Evolutionary conservation across 1,139 yeast genomes (phyloP).

Genomic region (Nakaseomyces uthaithaninus): DNA sequence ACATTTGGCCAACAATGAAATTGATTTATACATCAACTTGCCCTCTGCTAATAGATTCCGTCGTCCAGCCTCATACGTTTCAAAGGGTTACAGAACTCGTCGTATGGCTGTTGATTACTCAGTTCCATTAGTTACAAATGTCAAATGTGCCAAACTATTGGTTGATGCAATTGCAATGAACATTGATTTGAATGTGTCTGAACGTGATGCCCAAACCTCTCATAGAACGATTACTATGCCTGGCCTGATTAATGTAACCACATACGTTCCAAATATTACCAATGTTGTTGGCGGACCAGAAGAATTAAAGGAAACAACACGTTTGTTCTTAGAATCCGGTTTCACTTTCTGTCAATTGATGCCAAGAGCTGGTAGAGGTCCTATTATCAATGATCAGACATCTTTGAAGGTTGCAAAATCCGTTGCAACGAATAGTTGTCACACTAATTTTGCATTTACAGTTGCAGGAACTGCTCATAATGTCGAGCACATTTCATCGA

Average conservation of each 20-base stretch:
- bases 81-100: slow-evolving; percentile 96
- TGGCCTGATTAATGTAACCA: slow-evolving; percentile 75
- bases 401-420: slow-evolving; percentile 59
- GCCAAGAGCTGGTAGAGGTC: slow-evolving; percentile 62
- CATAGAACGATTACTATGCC: slow-evolving; percentile 78
- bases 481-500: slow-evolving; percentile 51
- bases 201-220: slow-evolving; percentile 84
- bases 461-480: slow-evolving; percentile 77
- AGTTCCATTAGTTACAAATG: slow-evolving; percentile 94
- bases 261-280: slow-evolving; percentile 66
- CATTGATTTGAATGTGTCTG: slow-evolving; percentile 57
- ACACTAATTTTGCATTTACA: slow-evolving; percentile 74
- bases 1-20: slow-evolving; percentile 93
- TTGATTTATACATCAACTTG: slow-evolving; percentile 90
- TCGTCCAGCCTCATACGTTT: slow-evolving; percentile 96
- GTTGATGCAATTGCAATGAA: slow-evolving; percentile 83
- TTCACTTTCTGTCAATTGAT: slow-evolving; percentile 78
- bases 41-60: slow-evolving; percentile 97
- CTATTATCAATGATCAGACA: slow-evolving; percentile 55
- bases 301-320: slow-evolving; percentile 59
- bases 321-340: slow-evolving; percentile 72
- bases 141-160: slow-evolving; percentile 91
- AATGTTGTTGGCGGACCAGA: slow-evolving; percentile 38
- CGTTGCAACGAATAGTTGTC: slow-evolving; percentile 50
- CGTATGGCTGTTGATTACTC: slow-evolving; percentile 99